Conservation (phyloP, 169 alveolate species). For the Miamiensis avidus region DNA sequence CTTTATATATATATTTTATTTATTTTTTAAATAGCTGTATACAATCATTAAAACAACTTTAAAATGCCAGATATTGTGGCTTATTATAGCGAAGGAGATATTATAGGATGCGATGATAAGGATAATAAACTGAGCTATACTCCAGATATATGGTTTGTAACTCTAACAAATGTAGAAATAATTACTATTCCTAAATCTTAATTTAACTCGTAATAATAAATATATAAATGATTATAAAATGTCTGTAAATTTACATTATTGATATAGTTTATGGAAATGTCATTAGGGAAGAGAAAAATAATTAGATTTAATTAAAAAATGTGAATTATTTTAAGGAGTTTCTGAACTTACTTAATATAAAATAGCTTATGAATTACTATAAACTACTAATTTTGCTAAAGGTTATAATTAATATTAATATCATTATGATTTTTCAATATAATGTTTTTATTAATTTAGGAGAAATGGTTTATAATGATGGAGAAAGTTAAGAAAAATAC, state of each 20-base stretch:
- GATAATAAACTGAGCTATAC: conserved; percentile 7
- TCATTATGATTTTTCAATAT: too few relatives aligned
- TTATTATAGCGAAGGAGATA: conserved; percentile 25
- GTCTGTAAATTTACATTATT: too few relatives aligned
- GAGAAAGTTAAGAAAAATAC: conserved; percentile 5
- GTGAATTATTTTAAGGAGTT: background rate
- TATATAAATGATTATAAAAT: too few relatives aligned
- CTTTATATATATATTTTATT: too few relatives aligned
- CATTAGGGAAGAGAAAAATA: conserved; percentile 7
- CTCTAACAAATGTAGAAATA: conserved; percentile 1
- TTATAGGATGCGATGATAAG: conserved; percentile 18
- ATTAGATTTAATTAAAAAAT: background rate
- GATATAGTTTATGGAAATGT: too few relatives aligned
- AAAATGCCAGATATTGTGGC: conserved; percentile 12
- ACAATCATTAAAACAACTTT: conserved; percentile 7
- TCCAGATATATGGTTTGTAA: conserved; percentile 13
- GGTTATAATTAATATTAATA: too few relatives aligned
- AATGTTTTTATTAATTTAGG: too few relatives aligned
- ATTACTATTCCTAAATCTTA: background rate
- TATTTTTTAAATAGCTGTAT: too few relatives aligned
- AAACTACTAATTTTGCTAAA: conserved; percentile 5
- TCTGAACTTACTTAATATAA: conserved; percentile 6
- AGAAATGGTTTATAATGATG: conserved; percentile 4
- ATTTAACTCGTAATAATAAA: too few relatives aligned
- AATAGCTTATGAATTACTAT: conserved; percentile 4